These are phyloP conservation scores for Fulvia fulva DNA, from an alignment of 2,329 filamentous ascomycete species.

Conservation along the genomic window DNA sequence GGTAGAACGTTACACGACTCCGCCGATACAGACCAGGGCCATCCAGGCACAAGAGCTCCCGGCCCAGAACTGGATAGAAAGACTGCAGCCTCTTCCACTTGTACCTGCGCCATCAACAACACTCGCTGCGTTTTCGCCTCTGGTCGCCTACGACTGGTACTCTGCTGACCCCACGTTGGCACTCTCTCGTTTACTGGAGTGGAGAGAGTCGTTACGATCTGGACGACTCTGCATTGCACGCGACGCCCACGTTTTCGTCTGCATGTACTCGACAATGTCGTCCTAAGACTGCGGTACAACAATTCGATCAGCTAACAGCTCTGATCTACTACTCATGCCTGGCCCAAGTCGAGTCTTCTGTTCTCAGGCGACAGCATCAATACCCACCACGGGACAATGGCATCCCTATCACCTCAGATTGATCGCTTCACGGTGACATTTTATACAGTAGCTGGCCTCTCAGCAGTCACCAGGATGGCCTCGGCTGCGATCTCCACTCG, in stretches of 20 bases:
- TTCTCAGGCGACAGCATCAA: constrained; percentile 1
- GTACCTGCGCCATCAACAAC: constrained; percentile 13
- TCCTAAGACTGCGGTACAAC: constrained; percentile 7
- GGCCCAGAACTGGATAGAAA: constrained; percentile 11
- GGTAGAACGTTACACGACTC: constrained; percentile 1
- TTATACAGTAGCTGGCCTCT: constrained; percentile 14
- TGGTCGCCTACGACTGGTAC: constrained; percentile 13
- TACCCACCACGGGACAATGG: constrained; percentile 10
- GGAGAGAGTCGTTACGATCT: constrained; percentile 9
- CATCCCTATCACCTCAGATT: constrained; percentile 12
- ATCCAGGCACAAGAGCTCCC: not conserved
- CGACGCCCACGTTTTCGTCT: constrained; percentile 13
- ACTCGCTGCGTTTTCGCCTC: constrained; percentile 18
- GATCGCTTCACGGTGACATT: constrained; percentile 18
- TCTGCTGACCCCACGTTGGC: constrained; percentile 10
- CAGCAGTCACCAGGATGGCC: constrained; percentile 16
- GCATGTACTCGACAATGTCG: constrained; percentile 16
- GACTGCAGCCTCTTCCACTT: constrained; percentile 19
- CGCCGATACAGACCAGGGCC: constrained; percentile 1
- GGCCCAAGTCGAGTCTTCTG: constrained; percentile 1
- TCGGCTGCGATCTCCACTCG: constrained; percentile 19
- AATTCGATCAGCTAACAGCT: constrained; percentile 3
- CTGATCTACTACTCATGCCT: constrained; percentile 8
- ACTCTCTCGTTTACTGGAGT: constrained; percentile 3
- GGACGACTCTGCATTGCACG: constrained; percentile 13